Base-by-base conservation (phyloP, 768 basidiomycete genomes). In the Pulveroboletus sp. region DNA sequence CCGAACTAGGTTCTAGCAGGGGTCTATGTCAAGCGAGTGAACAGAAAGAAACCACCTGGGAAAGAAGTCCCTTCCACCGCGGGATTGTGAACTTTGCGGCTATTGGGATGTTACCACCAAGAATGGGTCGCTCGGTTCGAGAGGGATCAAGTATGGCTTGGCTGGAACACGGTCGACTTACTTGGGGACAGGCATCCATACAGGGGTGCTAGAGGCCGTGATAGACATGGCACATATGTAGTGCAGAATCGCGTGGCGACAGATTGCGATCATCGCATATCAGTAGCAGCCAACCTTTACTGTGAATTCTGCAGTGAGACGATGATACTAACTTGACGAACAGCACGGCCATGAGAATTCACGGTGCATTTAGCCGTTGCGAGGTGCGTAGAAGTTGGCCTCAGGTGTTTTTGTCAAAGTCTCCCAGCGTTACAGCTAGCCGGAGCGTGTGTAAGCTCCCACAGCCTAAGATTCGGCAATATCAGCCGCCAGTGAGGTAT, bases 381-480 rank as follows among this genome's bases (percentile, higher is more conserved):
- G 28, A 21, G 15, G 30, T 24, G 14, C 0, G 36, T 33, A 46
- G 32, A 44, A 6, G 31, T 33, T 40, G 35, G 17, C 11, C 27
- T 38, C 30, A 37, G 24, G n/a, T 10, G 36, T 39, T 46, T 31
- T 8, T 33, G 24, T 27, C n/a, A 36, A 43, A 8, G 27, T 43
- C 24, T 28, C n/a, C 38, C 36, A 40, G 35, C 21, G 30, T 33
- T 11, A 17, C 43, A 10, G 33, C 31, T 14, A 26, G 32, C 27
- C n/a, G 27, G 28, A 32, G n/a, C 54, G 36, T 40, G 39, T 33
- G 33, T 26, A 27, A 28, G 30, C 36, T 57, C 50, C 45, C 54
- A 51, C 39, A 24, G 10, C 45, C 42, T 36, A 49, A 2, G 24
- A 47, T 17, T 47, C 24, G 39, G 50, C 6, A 5, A 42, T 35